phyloP scores from a whole-genome alignment of 306 rosid genomes.

The Fragaria nilgerrensis region DNA sequence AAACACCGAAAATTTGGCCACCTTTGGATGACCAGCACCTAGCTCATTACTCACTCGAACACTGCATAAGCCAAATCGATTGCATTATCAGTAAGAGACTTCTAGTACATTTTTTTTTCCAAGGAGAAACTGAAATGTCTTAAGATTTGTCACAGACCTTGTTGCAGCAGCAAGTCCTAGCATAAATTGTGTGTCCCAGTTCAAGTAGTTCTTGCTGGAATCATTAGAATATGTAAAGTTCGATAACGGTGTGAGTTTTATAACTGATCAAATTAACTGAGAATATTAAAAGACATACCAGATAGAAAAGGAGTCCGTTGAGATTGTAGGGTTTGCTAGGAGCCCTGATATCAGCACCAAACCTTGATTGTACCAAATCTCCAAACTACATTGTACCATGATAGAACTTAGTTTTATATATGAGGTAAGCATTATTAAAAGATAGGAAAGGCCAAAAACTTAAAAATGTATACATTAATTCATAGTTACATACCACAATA shows the following conservation, averaged over 20 bases:
- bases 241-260: neutral
- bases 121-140: neutral
- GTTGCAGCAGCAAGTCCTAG: conserved; percentile 72
- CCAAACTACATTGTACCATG: conserved; percentile 43
- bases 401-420: neutral
- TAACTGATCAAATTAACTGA: neutral
- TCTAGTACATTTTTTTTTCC: neutral
- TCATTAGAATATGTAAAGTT: neutral
- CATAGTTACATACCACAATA: conserved; percentile 44
- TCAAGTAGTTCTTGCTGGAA: conserved; percentile 61
- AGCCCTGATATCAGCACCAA: conserved; percentile 73
- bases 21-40: conserved; percentile 67
- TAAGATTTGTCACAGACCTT: conserved; percentile 38
- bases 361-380: conserved; percentile 78
- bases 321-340: conserved; percentile 52
- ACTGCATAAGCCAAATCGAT: conserved; percentile 30
- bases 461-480: neutral
- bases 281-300: conserved; percentile 24
- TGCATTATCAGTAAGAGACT: neutral
- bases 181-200: conserved; percentile 69
- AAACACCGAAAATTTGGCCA: conserved; percentile 56
- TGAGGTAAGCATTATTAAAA: too few relatives aligned
- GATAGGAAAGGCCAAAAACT: neutral
- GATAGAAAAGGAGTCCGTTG: conserved; percentile 60
- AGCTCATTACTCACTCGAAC: conserved; percentile 71